Evolutionary conservation across 768 basidiomycete genomes (phyloP), one percentile per base, ranked within the genome.

Genomic region (Fomitopsis serialis): DNA sequence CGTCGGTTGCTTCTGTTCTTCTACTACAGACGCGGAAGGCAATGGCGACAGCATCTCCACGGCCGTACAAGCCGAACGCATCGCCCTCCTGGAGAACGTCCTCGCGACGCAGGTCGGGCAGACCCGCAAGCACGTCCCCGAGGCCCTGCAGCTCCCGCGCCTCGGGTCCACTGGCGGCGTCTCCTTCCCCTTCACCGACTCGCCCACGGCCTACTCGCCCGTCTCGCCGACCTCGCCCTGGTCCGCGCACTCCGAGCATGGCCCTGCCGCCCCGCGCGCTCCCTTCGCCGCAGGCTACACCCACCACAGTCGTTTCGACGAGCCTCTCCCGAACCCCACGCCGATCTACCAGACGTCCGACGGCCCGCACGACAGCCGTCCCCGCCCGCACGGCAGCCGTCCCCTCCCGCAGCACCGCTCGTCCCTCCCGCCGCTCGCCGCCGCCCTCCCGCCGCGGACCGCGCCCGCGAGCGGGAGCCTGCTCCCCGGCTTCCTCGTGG

Each of bases 11-110:
- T 8, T n/a, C 37, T 6, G 17, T 32, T 32, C 11, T 32, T 32
- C 29, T 32, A 5, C 29, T 11, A 5, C 52, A 91, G 89, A 91
- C 58, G 90, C 90, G 12, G 90, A 92, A 64, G 90, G 90, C 1
- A 92, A 92, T 60, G 88, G 89, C 2, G 90, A 92, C 66, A 91
- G 88, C 3, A 89, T 92, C 62, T 90, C 89, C 43, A 79, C 85
- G 35, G 86, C 87, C 22, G 89, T 92, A 42, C 90, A 92, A 68
- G 84, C 87, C 15, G 90, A 92, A 64, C 82, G 90, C 50, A 90
- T 92, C 58, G 84, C 85, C 23, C 75, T 92, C 19, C 77, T 92
- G 47, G 87, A 88, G 1, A 81, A 84, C 48, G 84, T 90, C 42
- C 79, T 92, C 48, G 70, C 81, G 2, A 78, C 78, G 17, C 78